Conservation (phyloP, 805 yeast genomes). For the Teunomyces cretensis region DNA sequence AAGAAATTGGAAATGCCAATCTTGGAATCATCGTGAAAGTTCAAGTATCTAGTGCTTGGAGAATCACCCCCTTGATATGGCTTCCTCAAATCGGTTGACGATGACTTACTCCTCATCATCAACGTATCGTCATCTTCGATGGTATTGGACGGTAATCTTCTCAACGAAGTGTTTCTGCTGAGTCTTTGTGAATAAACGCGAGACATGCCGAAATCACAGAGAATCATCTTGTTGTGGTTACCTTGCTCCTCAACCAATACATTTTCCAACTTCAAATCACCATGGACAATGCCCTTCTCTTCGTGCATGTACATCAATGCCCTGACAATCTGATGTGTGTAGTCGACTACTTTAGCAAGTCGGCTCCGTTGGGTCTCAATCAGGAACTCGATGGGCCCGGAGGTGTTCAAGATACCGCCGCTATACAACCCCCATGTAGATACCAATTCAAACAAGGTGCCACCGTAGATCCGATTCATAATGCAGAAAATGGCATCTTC, state of each 20-base stretch:
- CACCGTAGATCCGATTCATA: slow-evolving; percentile 67
- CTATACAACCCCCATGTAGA: slow-evolving; percentile 58
- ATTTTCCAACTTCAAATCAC: slow-evolving; percentile 82
- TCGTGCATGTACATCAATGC: slow-evolving; percentile 63
- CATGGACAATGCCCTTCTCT: slow-evolving; percentile 63
- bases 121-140: slow-evolving; percentile 14
- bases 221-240: slow-evolving; percentile 39
- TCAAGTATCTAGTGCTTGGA: slow-evolving; percentile 18
- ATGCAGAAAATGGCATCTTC: slow-evolving; percentile 67
- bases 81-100: slow-evolving; percentile 29
- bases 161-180: slow-evolving; percentile 21
- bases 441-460: slow-evolving; percentile 78
- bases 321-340: slow-evolving; percentile 52
- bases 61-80: slow-evolving; percentile 36
- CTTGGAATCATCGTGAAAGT: slow-evolving; percentile 28
- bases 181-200: slow-evolving; percentile 30
- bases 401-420: slow-evolving; percentile 21
- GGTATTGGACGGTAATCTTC: slow-evolving; percentile 1
- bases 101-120: slow-evolving; percentile 34
- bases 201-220: slow-evolving; percentile 92
- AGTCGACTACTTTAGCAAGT: slow-evolving; percentile 29
- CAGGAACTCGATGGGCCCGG: slow-evolving; percentile 29
- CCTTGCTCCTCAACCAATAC: slow-evolving; percentile 54
- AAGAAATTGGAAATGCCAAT: slow-evolving; percentile 29
- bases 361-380: slow-evolving; percentile 30